phyloP scores from a whole-genome alignment of 306 rosid genomes.

The Sesbania bispinosa region DNA sequence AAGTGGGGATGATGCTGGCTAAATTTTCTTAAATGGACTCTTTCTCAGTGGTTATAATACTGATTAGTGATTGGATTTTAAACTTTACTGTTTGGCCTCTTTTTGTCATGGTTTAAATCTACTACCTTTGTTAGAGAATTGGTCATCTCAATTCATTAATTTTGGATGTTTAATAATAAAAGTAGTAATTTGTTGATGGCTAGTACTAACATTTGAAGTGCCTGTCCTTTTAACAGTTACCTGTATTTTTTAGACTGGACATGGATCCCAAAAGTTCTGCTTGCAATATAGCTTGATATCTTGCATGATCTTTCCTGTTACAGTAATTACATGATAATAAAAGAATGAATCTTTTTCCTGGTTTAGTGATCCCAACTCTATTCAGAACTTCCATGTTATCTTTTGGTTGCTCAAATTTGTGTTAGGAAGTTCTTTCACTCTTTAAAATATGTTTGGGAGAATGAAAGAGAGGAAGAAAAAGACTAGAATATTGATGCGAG shows the following conservation, averaged over 20 bases:
- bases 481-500: too few species aligned
- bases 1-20: neutral
- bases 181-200: neutral
- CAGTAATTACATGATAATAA: neutral
- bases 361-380: neutral
- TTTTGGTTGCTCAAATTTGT: constrained; percentile 10
- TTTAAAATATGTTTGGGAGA: too few species aligned
- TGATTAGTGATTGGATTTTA: constrained; percentile 7
- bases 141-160: constrained; percentile 2
- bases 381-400: constrained; percentile 1
- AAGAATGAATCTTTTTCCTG: neutral
- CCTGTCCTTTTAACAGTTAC: neutral
- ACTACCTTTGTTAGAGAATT: neutral
- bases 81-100: neutral
- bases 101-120: neutral
- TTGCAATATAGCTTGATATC: neutral
- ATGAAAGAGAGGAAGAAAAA: too few species aligned
- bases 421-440: too few species aligned
- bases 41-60: neutral
- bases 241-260: neutral
- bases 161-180: constrained; percentile 1
- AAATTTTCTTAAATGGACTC: constrained; percentile 1
- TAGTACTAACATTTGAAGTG: neutral
- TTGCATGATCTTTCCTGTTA: neutral
- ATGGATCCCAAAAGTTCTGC: neutral